phyloP scores from a whole-genome alignment of 371 early-diverging fungal species.

The Globomyces sp. region DNA sequence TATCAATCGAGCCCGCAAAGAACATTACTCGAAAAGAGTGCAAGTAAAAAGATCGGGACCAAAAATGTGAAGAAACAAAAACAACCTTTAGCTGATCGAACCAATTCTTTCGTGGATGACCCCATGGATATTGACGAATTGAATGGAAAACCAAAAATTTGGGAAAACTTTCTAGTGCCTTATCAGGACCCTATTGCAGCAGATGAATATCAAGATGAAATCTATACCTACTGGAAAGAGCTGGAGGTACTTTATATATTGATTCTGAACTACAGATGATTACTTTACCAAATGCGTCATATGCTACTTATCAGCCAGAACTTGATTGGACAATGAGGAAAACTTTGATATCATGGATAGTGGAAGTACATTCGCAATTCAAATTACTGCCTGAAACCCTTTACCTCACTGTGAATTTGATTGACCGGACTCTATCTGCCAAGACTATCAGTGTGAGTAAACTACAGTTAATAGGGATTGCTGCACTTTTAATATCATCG shows the following conservation, averaged over 20 bases:
- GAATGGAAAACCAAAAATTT: background rate
- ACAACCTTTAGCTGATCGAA: too few species aligned
- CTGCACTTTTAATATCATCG: slow-evolving; percentile 57
- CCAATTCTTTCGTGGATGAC: background rate
- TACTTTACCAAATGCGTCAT: slow-evolving; percentile 37
- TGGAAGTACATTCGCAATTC: slow-evolving; percentile 66
- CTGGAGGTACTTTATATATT: slow-evolving; percentile 4
- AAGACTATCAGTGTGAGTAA: slow-evolving; percentile 41
- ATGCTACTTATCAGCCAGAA: slow-evolving; percentile 60
- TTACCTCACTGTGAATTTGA: slow-evolving; percentile 63
- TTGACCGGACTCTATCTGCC: slow-evolving; percentile 61
- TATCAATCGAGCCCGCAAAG: too few species aligned
- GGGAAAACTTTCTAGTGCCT: background rate
- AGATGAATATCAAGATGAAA: slow-evolving; percentile 14
- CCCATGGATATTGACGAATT: slow-evolving; percentile 8
- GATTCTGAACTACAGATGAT: slow-evolving; percentile 14
- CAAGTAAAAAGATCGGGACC: too few species aligned
- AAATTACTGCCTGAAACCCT: slow-evolving; percentile 68
- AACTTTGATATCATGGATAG: slow-evolving; percentile 64
- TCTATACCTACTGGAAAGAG: slow-evolving; percentile 14
- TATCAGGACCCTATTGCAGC: slow-evolving; percentile 6
- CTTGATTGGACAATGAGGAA: slow-evolving; percentile 65
- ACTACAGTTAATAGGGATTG: slow-evolving; percentile 60
- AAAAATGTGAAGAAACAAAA: too few species aligned
- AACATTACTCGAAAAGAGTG: too few species aligned